These are phyloP conservation scores for Amanita polypyramis DNA, from an alignment of 768 basidiomycete genomes.

Conservation along the genomic window DNA sequence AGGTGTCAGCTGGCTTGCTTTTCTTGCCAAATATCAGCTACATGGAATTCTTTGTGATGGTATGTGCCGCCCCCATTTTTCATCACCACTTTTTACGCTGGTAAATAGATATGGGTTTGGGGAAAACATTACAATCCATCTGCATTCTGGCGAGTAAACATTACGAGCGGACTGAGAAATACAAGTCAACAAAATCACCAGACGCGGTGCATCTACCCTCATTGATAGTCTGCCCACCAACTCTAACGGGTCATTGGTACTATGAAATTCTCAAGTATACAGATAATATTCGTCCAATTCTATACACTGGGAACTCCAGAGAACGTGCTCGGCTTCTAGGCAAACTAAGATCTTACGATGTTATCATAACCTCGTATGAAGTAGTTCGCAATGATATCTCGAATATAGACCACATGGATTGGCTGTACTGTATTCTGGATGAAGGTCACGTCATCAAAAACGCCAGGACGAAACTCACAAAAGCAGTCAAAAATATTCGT, in stretches of 20 bases:
- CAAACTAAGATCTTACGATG: conserved; percentile 62
- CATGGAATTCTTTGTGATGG: conserved; percentile 98
- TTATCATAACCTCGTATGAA: conserved; percentile 97
- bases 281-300: conserved; percentile 70
- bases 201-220: conserved; percentile 86
- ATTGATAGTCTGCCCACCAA: conserved; percentile 93
- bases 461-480: conserved; percentile 94
- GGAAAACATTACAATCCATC: conserved; percentile 96
- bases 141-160: conserved; percentile 95
- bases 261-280: conserved; percentile 94
- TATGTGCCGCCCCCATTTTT: conserved; percentile 22
- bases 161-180: conserved; percentile 66
- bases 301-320: conserved; percentile 82
- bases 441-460: conserved; percentile 99
- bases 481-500: conserved; percentile 84
- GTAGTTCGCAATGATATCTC: conserved; percentile 91
- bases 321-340: conserved; percentile 65
- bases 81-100: not conserved
- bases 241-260: conserved; percentile 97
- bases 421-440: conserved; percentile 95
- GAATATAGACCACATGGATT: conserved; percentile 62
- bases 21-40: conserved; percentile 93
- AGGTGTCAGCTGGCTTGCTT: conserved; percentile 97
- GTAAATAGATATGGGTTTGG: conserved; percentile 88
- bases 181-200: conserved; percentile 53